Evolutionary conservation across 2,329 filamentous ascomycete species (phyloP), one percentile per base, ranked within the genome.

Genomic region (Didymella lethalis): DNA sequence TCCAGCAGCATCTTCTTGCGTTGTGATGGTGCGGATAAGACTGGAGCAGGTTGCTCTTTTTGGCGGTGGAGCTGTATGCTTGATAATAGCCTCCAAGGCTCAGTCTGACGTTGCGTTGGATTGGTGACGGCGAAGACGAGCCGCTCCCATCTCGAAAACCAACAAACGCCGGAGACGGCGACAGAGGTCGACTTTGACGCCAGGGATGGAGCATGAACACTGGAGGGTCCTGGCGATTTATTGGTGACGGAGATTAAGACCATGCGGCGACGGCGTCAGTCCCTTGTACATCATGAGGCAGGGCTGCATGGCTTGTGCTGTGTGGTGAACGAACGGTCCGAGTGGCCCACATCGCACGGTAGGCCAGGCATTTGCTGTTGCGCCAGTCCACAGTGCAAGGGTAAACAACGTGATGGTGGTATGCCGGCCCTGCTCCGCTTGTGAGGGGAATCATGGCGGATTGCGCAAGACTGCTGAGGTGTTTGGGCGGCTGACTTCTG

Each of bases 401-500:
- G 36, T 50, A 7, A 16, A 51, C 8, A 50, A 54, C 32, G 49
- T 54, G 53, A 57, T 48, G 36, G 20, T 48, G 44, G 16, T 38
- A 16, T 41, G 32, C 28, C 36, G 49, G 26, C n/a, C 6, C 29
- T 52, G 38, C 26, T 40, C 34, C 41, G 54, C 46, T 31, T 46
- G 53, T 38, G 56, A 52, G 57, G 46, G 51, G 51, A 62, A 62
- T 62, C 60, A 64, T 62, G 64, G 65, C 55, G 59, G 48, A 51
- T 57, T 57, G 31, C 23, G 49, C 51, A 40, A 59, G 48, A 53
- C 57, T 40, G 63, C 48, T 61, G 60, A 50, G 38, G 51, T 41
- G 62, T 55, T 66, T 59, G 64, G 61, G 65, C 66, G 66, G 70
- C 68, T 73, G 68, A 70, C 61, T 55, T 56, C 51, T 60, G 60